phyloP scores from a whole-genome alignment of 352 stramenopile genomes.

The Elongisporangium undulatum region DNA sequence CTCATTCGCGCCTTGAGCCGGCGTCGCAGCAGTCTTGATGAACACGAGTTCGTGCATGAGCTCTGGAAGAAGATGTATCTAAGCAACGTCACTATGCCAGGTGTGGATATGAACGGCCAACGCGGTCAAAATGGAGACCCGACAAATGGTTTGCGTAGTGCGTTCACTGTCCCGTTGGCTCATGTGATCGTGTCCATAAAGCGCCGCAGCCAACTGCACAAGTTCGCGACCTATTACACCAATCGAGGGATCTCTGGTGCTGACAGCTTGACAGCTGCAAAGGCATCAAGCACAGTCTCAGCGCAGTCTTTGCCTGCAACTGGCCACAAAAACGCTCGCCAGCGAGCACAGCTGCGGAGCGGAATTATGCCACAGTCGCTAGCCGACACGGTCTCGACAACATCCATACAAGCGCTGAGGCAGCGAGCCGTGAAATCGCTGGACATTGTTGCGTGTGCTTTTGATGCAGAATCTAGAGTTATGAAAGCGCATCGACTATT shows the following conservation, averaged over 20 bases:
- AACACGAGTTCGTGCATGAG: constrained; percentile 56
- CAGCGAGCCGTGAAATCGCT: constrained; percentile 6
- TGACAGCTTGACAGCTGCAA: constrained; percentile 27
- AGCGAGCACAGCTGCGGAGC: not conserved
- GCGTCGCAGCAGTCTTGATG: constrained; percentile 36
- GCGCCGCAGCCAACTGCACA: constrained; percentile 50
- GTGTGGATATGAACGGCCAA: not conserved
- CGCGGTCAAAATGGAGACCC: not conserved
- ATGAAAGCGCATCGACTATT: constrained; percentile 17
- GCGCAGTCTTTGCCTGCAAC: constrained; percentile 3
- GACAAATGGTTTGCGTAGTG: not conserved
- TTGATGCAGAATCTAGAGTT: constrained; percentile 15
- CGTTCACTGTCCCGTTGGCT: constrained; percentile 52
- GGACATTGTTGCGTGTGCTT: constrained; percentile 31
- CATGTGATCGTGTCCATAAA: constrained; percentile 76
- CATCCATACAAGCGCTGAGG: constrained; percentile 13
- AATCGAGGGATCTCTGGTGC: constrained; percentile 61
- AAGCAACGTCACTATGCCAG: constrained; percentile 17
- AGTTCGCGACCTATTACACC: constrained; percentile 67
- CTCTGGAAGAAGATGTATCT: constrained; percentile 71
- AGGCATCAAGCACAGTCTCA: not conserved
- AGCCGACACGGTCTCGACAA: not conserved
- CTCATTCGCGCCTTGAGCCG: constrained; percentile 47
- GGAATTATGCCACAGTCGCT: not conserved
- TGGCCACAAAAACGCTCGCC: not conserved